Evolutionary conservation across 2,329 filamentous ascomycete species (phyloP), one percentile per base, ranked within the genome.

Genomic region (Purpureocillium takamizusanense): DNA sequence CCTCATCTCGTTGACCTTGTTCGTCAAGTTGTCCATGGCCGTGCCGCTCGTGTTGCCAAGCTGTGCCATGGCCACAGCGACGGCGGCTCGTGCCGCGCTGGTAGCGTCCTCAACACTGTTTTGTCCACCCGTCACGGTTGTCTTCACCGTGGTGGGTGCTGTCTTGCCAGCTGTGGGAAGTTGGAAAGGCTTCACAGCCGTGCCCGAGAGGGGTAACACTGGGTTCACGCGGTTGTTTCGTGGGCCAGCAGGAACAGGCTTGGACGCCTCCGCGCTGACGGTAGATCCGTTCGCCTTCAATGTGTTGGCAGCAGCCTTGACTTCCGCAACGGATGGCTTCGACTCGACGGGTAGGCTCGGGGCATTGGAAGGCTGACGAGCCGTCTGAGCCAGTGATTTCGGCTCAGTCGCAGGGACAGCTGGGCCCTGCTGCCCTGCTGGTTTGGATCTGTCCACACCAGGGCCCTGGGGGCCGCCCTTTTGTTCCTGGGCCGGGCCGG

Each of bases 11-110:
- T 83, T 79, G 27, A 89, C 81, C 56, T 83, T 83, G 54, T 76
- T 81, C 1, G 81, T 78, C 42, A 89, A 57, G 47, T 86, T 86
- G 46, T 88, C 83, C 53, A 86, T 69, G 3, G 68, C 64, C 14
- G 65, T 73, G 23, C 61, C 62, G 27, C 63, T 66, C 11, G 52
- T 51, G 23, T 60, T 60, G 5, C 61, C 62, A 4, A 89, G 69
- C 52, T 85, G 83, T 1, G 83, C 81, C 81, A 88, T 87, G 2
- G 85, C 85, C 31, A 82, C 76, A 37, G 83, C 83, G n/a, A 87
- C 84, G 8, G 84, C 84, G 23, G 82, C 83, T 50, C 79, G 81
- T 1, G 84, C 84, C 30, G 81, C 78, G 54, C 82, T 77, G 0
- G 84, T 88, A 2, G 83, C 82, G 60, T 83, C 81, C 45, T 76